Base-by-base conservation (phyloP, 768 basidiomycete genomes). In the Leccinum olivaceopallidum region DNA sequence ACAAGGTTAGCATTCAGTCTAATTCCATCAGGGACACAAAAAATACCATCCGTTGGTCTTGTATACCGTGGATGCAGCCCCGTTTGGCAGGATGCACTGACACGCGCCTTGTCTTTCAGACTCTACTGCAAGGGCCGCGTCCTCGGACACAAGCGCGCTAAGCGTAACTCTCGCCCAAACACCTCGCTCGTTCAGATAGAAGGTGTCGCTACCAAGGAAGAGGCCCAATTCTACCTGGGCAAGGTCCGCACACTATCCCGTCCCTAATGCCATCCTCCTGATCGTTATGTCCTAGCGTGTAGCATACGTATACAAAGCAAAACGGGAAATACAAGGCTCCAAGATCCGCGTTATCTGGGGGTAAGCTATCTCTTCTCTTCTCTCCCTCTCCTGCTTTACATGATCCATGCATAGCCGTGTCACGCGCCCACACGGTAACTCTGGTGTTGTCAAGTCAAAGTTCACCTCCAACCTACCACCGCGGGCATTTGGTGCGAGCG, bases 321-420 rank as follows among this genome's bases (percentile, higher is more conserved):
- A 97, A 84, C 84, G 87, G 76, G 92, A 94, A 79, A 85, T 96
- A 67, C 88, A 89, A 76, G 97, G 97, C 61, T 92, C 94, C 68
- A 95, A 95, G 79, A 82, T 98, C 73, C 92, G 97, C 67, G 94
- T 98, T 64, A 98, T 98, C 82, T 98, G 95, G 95, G 97, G 95
- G 92, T 93, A 69, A 72, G 88, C 47, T 80, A 7, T 6, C n/a
- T 47, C 49, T 24, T 34, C 34, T 34, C 20, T 36, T 22, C 10
- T 30, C 20, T 30, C 13, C 32, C 32, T 32, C 24, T 47, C 12
- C 14, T 12, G 5, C 8, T 52, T 14, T 20, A 2, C 44, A 47
- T 28, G 10, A 20, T 37, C 37, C n/a, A 36, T 36, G 13, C 28
- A 10, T 56, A 93, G 94, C 72, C 93, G 94, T 69, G 87, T 96